A percentile compares a stretch with the other conserved stretches of the same genome.
These are phyloP conservation scores for Chlamydomonas asymmetrica DNA, from an alignment of 139 green algal species.

Conservation along the genomic window DNA sequence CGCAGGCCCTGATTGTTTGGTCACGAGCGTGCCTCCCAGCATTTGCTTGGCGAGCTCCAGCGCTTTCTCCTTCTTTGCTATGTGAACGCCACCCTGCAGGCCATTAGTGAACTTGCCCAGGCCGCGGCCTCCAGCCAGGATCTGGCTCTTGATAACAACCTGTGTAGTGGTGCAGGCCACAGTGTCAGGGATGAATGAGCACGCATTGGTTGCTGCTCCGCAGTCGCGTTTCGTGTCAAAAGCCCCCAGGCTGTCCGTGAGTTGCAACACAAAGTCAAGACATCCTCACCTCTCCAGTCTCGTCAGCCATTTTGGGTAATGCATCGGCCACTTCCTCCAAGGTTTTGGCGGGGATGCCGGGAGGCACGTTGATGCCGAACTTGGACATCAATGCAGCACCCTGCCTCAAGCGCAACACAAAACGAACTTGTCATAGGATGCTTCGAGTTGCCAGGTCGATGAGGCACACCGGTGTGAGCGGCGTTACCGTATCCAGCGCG, in stretches of 20 bases:
- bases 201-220: no score
- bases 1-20: conserved; percentile 87
- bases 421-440: no score
- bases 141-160: conserved; percentile 96
- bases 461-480: no score
- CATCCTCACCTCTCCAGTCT: conserved; percentile 75
- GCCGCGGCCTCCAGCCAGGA: conserved; percentile 93
- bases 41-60: conserved; percentile 76
- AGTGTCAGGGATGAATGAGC: no score
- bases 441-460: no score
- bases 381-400: conserved; percentile 93
- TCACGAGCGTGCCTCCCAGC: conserved; percentile 89
- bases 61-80: conserved; percentile 71
- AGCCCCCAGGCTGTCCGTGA: no score
- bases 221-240: not conserved
- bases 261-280: no score
- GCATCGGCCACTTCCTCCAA: conserved; percentile 77
- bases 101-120: conserved; percentile 95
- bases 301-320: conserved; percentile 72
- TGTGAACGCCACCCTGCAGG: conserved; percentile 97
- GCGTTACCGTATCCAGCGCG: no score
- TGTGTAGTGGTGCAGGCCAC: no score
- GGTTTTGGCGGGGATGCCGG: conserved; percentile 72
- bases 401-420: no score
- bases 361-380: conserved; percentile 93